A percentile compares a stretch with the other conserved stretches of the same genome.
Conservation (phyloP, 768 basidiomycete species). For the Phylloporus scabripes region DNA sequence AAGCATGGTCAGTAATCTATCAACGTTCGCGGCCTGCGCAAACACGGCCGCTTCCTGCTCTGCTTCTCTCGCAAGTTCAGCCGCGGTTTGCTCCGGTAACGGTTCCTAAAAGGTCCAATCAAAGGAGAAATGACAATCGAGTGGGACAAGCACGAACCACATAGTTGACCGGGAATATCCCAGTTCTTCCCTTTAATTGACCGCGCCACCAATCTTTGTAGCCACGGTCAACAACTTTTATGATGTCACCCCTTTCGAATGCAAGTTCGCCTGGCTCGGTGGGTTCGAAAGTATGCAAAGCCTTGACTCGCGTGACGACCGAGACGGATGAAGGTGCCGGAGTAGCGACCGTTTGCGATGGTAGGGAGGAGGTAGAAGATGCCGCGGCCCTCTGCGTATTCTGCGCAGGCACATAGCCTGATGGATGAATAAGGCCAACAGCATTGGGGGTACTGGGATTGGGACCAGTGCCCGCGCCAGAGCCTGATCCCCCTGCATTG, state of each 20-base stretch:
- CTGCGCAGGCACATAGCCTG: conserved; percentile 56
- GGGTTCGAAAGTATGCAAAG: conserved; percentile 83
- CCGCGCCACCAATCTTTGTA: conserved; percentile 99
- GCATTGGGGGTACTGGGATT: conserved; percentile 20
- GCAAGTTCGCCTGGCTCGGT: conserved; percentile 85
- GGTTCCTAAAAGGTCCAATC: conserved; percentile 50
- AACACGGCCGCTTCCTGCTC: conserved; percentile 89
- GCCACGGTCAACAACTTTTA: conserved; percentile 90
- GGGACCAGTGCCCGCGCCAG: conserved; percentile 5
- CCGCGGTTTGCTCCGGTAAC: conserved; percentile 75
- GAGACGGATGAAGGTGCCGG: conserved; percentile 16
- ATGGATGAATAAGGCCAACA: conserved; percentile 37
- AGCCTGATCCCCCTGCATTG: conserved; percentile 33
- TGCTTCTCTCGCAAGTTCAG: conserved; percentile 73
- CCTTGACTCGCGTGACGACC: conserved; percentile 79
- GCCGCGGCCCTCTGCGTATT: conserved; percentile 36
- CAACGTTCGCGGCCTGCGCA: conserved; percentile 77
- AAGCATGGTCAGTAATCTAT: conserved; percentile 71
- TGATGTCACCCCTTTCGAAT: conserved; percentile 88
- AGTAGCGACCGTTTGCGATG: conserved; percentile 15
- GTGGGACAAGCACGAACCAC: conserved; percentile 51
- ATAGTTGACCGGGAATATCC: conserved; percentile 97
- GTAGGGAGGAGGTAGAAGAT: conserved; percentile 26
- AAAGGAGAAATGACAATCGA: background rate
- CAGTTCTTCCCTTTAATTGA: conserved; percentile 81